Conservation (phyloP, 2,329 filamentous ascomycete genomes). For the Hypomyces perniciosus region DNA sequence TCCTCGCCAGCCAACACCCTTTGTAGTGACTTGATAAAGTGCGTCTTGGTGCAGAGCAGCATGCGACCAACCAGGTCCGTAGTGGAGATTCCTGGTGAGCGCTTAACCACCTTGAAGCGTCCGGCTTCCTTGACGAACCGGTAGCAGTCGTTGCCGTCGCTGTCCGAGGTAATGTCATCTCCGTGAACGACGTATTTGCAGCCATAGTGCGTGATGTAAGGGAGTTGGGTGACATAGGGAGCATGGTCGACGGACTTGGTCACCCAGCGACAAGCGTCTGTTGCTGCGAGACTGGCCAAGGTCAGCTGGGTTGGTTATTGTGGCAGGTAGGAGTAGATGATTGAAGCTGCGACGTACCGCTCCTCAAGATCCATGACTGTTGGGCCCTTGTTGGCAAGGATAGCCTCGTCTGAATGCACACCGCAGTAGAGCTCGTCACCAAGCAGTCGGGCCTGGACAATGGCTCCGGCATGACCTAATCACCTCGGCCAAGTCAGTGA, state of each 20-base stretch:
- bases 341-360: constrained; percentile 45
- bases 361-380: constrained; percentile 94
- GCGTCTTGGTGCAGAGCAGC: constrained; percentile 89
- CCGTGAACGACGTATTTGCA: constrained; percentile 95
- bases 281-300: constrained; percentile 66
- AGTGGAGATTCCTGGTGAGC: constrained; percentile 92
- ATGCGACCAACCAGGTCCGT: constrained; percentile 98
- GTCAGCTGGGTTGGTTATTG: constrained; percentile 4
- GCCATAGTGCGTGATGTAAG: constrained; percentile 92
- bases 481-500: not conserved
- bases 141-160: constrained; percentile 91
- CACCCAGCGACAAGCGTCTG: constrained; percentile 93
- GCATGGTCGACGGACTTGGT: constrained; percentile 77
- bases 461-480: constrained; percentile 89
- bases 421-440: constrained; percentile 86
- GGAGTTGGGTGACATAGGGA: constrained; percentile 88
- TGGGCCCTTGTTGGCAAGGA: constrained; percentile 93
- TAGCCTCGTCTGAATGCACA: constrained; percentile 92
- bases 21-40: constrained; percentile 81
- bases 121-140: constrained; percentile 92
- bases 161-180: constrained; percentile 95
- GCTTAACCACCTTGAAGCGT: constrained; percentile 93
- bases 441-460: constrained; percentile 89
- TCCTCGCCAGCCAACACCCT: constrained; percentile 63
- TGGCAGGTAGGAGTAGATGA: constrained; percentile 1